Evolutionary conservation across 2,329 filamentous ascomycete genomes (phyloP).

Genomic region (Penicillium concentricum): DNA sequence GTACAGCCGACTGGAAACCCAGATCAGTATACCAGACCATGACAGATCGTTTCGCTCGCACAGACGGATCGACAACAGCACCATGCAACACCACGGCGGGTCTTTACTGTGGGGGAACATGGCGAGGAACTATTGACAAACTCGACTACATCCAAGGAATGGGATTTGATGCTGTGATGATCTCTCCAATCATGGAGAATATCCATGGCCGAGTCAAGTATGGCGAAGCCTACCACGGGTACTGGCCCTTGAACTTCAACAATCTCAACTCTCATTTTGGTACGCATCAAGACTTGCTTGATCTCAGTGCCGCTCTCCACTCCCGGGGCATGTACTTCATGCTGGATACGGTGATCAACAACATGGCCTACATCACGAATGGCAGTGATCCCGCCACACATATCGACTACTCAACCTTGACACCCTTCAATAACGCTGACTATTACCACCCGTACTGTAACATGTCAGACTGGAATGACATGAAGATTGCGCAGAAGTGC

Average conservation of each 20-base stretch:
- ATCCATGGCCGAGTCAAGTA: conserved; percentile 38
- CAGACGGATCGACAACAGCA: conserved; percentile 37
- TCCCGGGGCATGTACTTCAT: conserved; percentile 51
- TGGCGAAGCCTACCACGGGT: conserved; percentile 52
- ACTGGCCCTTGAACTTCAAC: conserved; percentile 51
- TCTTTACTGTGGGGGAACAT: conserved; percentile 53
- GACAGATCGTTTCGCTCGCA: conserved; percentile 48
- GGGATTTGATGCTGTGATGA: conserved; percentile 51
- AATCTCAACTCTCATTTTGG: conserved; percentile 52
- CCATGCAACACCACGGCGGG: conserved; percentile 32
- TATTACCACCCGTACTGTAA: conserved; percentile 33
- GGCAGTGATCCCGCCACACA: conserved; percentile 24
- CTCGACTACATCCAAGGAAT: conserved; percentile 53
- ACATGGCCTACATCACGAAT: conserved; percentile 41
- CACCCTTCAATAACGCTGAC: conserved; percentile 29
- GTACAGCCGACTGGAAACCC: conserved; percentile 37
- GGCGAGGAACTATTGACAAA: conserved; percentile 48
- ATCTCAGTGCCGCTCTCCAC: conserved; percentile 48
- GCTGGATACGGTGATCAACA: conserved; percentile 55
- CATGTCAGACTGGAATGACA: conserved; percentile 36
- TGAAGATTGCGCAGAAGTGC: conserved; percentile 19
- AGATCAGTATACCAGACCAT: conserved; percentile 49
- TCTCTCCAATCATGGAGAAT: conserved; percentile 45
- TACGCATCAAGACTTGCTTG: conserved; percentile 47
- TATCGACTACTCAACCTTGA: conserved; percentile 26